Evolutionary conservation across 257 asterid genomes (phyloP).

Genomic region (Anisodus acutangulus): DNA sequence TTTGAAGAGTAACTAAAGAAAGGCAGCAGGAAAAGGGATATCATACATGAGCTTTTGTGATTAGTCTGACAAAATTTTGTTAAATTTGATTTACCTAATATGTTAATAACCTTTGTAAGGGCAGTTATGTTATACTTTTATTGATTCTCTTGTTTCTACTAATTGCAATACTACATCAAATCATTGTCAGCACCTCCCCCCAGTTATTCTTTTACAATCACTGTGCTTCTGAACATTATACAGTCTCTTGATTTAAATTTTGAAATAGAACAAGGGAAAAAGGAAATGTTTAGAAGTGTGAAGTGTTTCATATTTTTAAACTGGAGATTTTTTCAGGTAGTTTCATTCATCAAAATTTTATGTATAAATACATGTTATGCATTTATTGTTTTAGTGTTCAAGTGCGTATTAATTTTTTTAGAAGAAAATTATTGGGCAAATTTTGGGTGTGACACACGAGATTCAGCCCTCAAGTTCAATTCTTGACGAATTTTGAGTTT

Average conservation of each 20-base stretch:
- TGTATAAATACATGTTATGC: no score
- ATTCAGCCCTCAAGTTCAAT: no score
- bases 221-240: background rate
- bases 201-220: background rate
- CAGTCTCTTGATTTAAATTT: background rate
- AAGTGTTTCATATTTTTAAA: no score
- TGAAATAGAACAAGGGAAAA: background rate
- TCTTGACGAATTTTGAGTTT: no score
- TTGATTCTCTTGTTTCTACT: background rate
- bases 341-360: no score
- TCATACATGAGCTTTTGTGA: background rate
- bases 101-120: background rate
- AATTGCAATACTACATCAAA: background rate
- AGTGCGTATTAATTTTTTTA: no score
- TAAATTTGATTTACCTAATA: background rate
- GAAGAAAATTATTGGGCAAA: no score
- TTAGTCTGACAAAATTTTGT: background rate
- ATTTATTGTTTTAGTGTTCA: no score
- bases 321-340: no score
- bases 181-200: background rate
- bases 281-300: background rate
- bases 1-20: conserved; percentile 45
- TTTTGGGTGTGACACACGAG: no score
- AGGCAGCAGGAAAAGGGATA: background rate
- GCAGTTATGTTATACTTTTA: background rate